Conservation (phyloP, 2,329 filamentous ascomycete genomes). For the Didymella lethalis region DNA sequence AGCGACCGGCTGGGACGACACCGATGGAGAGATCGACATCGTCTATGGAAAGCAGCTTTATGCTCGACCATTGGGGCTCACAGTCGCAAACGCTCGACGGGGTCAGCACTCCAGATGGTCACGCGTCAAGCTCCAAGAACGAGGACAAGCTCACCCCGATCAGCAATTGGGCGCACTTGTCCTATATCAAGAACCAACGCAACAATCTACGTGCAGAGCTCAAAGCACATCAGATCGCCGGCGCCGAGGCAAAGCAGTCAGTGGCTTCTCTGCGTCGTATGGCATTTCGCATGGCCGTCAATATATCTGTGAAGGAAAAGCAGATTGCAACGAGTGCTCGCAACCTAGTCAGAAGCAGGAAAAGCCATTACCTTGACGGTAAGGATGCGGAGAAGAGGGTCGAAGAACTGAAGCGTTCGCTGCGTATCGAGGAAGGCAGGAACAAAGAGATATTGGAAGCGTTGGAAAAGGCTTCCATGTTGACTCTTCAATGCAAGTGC, state of each 20-base stretch:
- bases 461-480: conserved; percentile 46
- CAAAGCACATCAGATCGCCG: conserved; percentile 44
- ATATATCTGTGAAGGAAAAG: conserved; percentile 51
- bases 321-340: conserved; percentile 47
- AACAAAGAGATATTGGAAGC: conserved; percentile 50
- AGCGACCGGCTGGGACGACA: conserved; percentile 33
- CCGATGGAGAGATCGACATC: conserved; percentile 43
- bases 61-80: conserved; percentile 39
- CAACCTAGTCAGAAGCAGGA: conserved; percentile 44
- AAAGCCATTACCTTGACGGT: conserved; percentile 42
- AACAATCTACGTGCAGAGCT: conserved; percentile 45
- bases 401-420: conserved; percentile 40
- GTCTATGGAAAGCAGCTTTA: conserved; percentile 47
- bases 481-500: conserved; percentile 49
- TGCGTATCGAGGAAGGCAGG: conserved; percentile 46
- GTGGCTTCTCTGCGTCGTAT: conserved; percentile 47
- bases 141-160: conserved; percentile 40
- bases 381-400: conserved; percentile 47
- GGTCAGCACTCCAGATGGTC: conserved; percentile 22
- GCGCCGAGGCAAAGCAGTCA: conserved; percentile 46
- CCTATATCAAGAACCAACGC: conserved; percentile 47
- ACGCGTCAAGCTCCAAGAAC: conserved; percentile 25
- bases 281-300: conserved; percentile 50
- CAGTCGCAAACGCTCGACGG: conserved; percentile 24
- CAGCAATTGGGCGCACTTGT: conserved; percentile 49